Evolutionary conservation across 352 stramenopile species (phyloP), one percentile per base, ranked within the genome.

Genomic region (Blastocystis sp.): DNA sequence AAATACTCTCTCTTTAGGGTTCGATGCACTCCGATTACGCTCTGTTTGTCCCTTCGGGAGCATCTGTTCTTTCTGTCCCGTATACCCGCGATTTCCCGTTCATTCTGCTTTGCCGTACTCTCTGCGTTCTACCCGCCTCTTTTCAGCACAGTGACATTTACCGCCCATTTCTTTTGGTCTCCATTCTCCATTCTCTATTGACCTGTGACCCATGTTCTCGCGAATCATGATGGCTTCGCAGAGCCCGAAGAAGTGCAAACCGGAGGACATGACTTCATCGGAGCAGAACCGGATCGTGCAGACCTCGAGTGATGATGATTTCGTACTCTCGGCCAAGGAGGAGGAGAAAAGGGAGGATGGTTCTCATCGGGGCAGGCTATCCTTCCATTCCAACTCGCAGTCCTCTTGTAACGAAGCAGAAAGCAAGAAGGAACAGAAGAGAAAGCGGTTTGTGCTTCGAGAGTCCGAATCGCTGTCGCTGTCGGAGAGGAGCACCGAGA

Each of bases 241-340:
- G 57, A 84, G 74, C 52, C 74, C 74, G 48, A 84, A 84, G 61
- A 84, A 84, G n/a, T 84, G 74, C 48, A 54, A 57, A 38, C 24
- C 21, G 52, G 52, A 84, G 38, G 52, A 68, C 34, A 84, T 84
- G 74, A 68, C 74, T 0, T 43, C 28, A 17, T 59, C 66, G 74
- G 74, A 84, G 52, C 74, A 69, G 2, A 69, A 38, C 19, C 65
- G 38, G 24, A 84, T 84, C 69, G 74, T 84, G 34, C 74, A 84
- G 45, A 84, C 74, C 10, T 84, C 74, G 28, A 84, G 74, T 68
- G 74, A 84, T 48, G 74, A 84, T 17, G 74, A 84, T 19, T 84
- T 61, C 34, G 14, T 57, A 14, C 48, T 14, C 6, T 57, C 14
- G 48, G 6, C 6, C 6, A 57, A 7, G 48, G 14, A 7, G 14